phyloP scores from a whole-genome alignment of 2,329 filamentous ascomycete genomes.

The Calonectria pseudoreteaudii region DNA sequence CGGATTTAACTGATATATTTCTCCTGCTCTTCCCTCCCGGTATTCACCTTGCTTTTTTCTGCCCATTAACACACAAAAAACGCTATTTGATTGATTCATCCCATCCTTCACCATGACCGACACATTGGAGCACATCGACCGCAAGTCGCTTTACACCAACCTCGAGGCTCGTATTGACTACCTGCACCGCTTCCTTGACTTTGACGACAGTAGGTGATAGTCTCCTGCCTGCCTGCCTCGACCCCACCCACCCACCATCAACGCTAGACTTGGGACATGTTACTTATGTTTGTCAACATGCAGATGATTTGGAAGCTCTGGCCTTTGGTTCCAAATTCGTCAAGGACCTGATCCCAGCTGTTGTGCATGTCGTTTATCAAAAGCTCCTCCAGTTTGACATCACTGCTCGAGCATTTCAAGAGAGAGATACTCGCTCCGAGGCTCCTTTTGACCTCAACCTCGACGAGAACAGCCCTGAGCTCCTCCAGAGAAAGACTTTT shows the following conservation, averaged over 20 bases:
- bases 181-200: slow-evolving; percentile 81
- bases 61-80: background rate
- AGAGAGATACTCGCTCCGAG: slow-evolving; percentile 72
- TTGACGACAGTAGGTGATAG: slow-evolving; percentile 70
- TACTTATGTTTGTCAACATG: slow-evolving; percentile 17
- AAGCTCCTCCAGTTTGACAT: slow-evolving; percentile 86
- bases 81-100: background rate
- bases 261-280: background rate
- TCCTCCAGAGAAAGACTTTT: slow-evolving; percentile 82
- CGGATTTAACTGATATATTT: background rate
- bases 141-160: slow-evolving; percentile 77
- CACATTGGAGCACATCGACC: slow-evolving; percentile 68
- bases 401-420: slow-evolving; percentile 81
- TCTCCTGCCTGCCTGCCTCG: accelerated
- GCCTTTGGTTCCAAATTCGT: slow-evolving; percentile 79
- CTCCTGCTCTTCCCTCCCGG: no score
- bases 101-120: background rate
- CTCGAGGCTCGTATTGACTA: slow-evolving; percentile 78
- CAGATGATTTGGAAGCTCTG: slow-evolving; percentile 79
- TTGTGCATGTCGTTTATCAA: slow-evolving; percentile 87
- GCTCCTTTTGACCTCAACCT: slow-evolving; percentile 73
- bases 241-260: background rate
- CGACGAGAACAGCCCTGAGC: slow-evolving; percentile 79
- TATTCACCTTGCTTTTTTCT: background rate
- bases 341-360: slow-evolving; percentile 81